Base-by-base conservation (phyloP, 1,284 basidiomycete genomes). In the Porphyrellus sp. region DNA sequence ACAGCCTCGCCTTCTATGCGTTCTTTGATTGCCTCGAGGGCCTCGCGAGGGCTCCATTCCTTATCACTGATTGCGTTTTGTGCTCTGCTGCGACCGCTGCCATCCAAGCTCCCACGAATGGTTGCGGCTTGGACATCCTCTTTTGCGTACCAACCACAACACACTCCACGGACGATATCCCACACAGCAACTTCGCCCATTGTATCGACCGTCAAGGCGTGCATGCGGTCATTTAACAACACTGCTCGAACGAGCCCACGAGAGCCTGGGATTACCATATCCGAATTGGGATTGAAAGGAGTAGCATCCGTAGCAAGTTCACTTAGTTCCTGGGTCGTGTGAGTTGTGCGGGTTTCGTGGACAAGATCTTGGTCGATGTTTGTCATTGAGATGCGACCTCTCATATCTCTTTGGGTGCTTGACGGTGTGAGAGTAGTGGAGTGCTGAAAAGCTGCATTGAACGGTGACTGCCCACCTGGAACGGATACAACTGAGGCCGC, bases 1-100 rank as follows among this genome's bases (percentile, higher is more conserved):
- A 90, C 84, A 0, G 90, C 93, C 70, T 98, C 90, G 15, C 96
- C 95, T 68, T 99, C 95, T 37, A 99, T 90, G 27, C 91, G 75
- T 60, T 90, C 90, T 58, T 87, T 65, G 49, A 98, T 91, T 34
- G 85, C 79, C 67, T 98, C 94, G 47, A 99, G 74, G 5, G 90
- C 86, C 59, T 97, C 93, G 42, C 89, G 70, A 11, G 89, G 89
- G 60, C 85, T 88, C 54, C 75, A 68, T 54, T 83, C 79, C 48
- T 60, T 69, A 38, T 75, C 76, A 46, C 61, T 59, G 11, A 46
- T 39, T 7, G 58, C 56, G 48, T 70, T 69, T 46, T 63, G 70
- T 25, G 50, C 62, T 56, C 56, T 62, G 51, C 67, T 68, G 27
- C 48, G 54, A 33, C 63, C 35, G 23, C 64, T 70, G 56, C 76